Conservation (phyloP, 2,329 filamentous ascomycete species). For the Aspergillus sp. region DNA sequence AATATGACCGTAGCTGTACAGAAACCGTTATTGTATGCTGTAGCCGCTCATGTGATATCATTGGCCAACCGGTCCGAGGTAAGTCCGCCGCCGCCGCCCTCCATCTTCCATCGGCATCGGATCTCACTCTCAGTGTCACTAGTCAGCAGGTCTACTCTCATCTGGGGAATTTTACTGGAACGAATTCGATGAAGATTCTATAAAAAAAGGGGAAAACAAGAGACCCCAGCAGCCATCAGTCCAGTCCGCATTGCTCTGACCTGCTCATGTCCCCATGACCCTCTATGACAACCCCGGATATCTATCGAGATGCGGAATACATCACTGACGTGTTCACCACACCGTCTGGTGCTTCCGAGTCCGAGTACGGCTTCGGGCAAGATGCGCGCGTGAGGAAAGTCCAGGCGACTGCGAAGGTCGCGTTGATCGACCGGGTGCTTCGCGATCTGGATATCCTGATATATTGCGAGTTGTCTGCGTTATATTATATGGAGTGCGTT, state of each 20-base stretch:
- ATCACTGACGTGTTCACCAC: conserved; percentile 41
- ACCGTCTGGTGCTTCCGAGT: conserved; percentile 18
- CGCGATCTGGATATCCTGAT: conserved; percentile 53
- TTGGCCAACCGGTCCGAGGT: conserved; percentile 13
- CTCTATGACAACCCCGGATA: conserved; percentile 43
- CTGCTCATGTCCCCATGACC: conserved; percentile 34
- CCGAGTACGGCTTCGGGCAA: conserved; percentile 11
- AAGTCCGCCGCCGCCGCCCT: conserved; percentile 9
- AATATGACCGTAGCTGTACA: not conserved
- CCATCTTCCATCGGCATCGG: not conserved
- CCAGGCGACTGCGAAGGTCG: conserved; percentile 35
- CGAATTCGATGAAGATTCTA: not conserved
- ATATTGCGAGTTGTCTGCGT: conserved; percentile 54
- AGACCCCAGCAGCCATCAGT: no score
- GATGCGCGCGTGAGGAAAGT: conserved; percentile 26
- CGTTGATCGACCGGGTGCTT: conserved; percentile 50
- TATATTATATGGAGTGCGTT: conserved; percentile 59
- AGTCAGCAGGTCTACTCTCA: not conserved
- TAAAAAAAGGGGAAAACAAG: not conserved
- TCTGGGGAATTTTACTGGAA: no score
- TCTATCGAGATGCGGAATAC: conserved; percentile 41
- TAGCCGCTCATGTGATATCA: not conserved
- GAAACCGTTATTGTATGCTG: not conserved
- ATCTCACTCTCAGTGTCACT: not conserved
- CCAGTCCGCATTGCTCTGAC: not conserved